phyloP scores from a whole-genome alignment of 495 filamentous ascomycete genomes.

The Penicillium crystallinum region DNA sequence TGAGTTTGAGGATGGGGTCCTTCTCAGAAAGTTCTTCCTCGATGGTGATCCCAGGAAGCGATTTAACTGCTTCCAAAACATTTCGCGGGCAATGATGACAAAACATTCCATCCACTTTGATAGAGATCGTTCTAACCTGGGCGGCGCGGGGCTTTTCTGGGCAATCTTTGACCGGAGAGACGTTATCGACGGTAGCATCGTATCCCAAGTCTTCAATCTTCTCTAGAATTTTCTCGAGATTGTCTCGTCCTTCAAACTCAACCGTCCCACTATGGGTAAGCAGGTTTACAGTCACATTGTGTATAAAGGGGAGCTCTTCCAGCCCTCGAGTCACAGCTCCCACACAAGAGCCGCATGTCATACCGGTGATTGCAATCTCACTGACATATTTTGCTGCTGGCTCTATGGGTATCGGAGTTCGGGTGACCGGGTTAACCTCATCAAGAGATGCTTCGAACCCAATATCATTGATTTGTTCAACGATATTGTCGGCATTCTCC shows the following conservation, averaged over 20 bases:
- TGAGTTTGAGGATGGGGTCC: conserved; percentile 64
- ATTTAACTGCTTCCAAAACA: conserved; percentile 49
- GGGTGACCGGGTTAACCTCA: conserved; percentile 27
- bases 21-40: conserved; percentile 45
- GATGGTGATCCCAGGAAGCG: conserved; percentile 46
- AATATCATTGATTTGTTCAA: conserved; percentile 48
- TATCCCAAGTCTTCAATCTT: conserved; percentile 79
- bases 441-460: conserved; percentile 53
- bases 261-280: conserved; percentile 67
- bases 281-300: conserved; percentile 60
- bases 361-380: conserved; percentile 68
- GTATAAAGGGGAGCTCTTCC: conserved; percentile 57
- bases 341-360: conserved; percentile 79
- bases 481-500: conserved; percentile 37
- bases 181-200: conserved; percentile 55
- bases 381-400: conserved; percentile 36
- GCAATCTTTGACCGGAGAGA: conserved; percentile 14
- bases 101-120: conserved; percentile 78
- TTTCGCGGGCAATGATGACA: conserved; percentile 75
- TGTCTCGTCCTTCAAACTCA: conserved; percentile 51
- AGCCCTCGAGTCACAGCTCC: conserved; percentile 60
- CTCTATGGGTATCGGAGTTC: conserved; percentile 15
- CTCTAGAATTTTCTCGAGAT: conserved; percentile 55
- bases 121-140: conserved; percentile 53
- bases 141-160: conserved; percentile 6